Base-by-base conservation (phyloP, 176 grass and related monocot genomes). In the Bonia amplexicaulis region DNA sequence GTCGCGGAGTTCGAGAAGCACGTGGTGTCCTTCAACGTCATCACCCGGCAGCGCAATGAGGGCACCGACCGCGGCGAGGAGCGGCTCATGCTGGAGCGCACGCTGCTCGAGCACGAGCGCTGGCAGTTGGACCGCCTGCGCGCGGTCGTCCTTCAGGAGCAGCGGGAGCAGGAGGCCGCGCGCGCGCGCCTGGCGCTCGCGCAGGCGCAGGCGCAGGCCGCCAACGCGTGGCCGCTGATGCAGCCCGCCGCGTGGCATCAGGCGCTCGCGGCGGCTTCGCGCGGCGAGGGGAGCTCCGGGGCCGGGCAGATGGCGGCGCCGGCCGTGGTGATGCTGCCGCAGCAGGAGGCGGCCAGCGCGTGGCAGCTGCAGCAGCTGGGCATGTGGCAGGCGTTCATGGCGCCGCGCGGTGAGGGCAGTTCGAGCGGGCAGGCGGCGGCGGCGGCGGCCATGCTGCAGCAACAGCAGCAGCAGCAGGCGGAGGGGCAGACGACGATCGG, bases 1-100 rank as follows among this genome's bases (percentile, higher is more conserved):
- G 0, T 60, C 17, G 51, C 2, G 9, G 14, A 69, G n/a, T 85
- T 85, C 71, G 83, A 89, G 83, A 89, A 89, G 88, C 88, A 71
- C 51, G 71, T 89, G 88, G 31, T 76, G 61, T 15, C 12, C 71
- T 85, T 89, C 53, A 89, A 89, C 71, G 9, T 85, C 52, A 20
- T 62, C 8, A 22, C 13, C 62, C 77, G 37, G 52, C 11, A 46
- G 78, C 83, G 44, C 41, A 64, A 27, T 6, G 71, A 68, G 22
- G 86, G 86, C 11, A 6, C 15, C 25, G 16, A 5, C 62, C 79
- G 64, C 44, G 29, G 2, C 71, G 88, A 85, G 83, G 82, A 85
- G 54, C 40, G 7, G 5, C 44, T 81, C 53, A 19, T 76, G 25
- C 17, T 82, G 62, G 71, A 64, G 78, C 47, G 0, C 53, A 33